These are phyloP conservation scores for Trypanosoma melophagium DNA, from an alignment of 208 protist species.

Conservation along the genomic window DNA sequence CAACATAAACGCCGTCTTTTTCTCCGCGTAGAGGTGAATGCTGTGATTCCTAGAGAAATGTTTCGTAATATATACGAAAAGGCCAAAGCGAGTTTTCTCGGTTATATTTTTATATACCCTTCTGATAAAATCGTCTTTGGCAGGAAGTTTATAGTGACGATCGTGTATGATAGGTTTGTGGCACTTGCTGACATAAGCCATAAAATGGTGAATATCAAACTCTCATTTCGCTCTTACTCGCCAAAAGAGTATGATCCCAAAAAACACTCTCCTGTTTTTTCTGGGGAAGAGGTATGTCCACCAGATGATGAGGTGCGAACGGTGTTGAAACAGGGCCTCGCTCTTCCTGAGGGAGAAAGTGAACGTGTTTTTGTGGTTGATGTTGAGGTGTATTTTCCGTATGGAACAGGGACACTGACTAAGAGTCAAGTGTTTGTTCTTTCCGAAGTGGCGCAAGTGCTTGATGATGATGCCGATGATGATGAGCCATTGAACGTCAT, in stretches of 20 bases:
- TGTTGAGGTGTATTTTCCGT: slow-evolving; percentile 16
- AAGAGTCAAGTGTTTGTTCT: slow-evolving; percentile 9
- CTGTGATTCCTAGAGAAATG: slow-evolving; percentile 1
- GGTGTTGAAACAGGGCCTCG: background rate
- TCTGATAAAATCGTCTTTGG: slow-evolving; percentile 8
- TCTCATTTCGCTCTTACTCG: background rate
- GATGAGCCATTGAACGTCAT: background rate
- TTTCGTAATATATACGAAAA: background rate
- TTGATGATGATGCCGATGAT: background rate
- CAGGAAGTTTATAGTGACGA: background rate
- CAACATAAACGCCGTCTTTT: slow-evolving; percentile 7
- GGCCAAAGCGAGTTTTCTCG: background rate
- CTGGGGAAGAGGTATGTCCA: background rate
- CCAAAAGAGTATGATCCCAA: slow-evolving; percentile 3
- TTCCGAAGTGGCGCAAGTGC: background rate
- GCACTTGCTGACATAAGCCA: background rate
- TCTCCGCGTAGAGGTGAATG: slow-evolving; percentile 26
- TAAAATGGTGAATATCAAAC: background rate
- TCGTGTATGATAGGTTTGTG: slow-evolving; percentile 16
- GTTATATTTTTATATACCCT: slow-evolving; percentile 15
- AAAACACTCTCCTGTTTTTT: background rate
- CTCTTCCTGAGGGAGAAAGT: background rate
- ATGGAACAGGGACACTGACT: too few species aligned
- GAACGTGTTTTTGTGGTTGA: slow-evolving; percentile 26
- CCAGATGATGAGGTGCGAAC: background rate